Conservation (phyloP, 345 rosid species). For the Garcia nutans region DNA sequence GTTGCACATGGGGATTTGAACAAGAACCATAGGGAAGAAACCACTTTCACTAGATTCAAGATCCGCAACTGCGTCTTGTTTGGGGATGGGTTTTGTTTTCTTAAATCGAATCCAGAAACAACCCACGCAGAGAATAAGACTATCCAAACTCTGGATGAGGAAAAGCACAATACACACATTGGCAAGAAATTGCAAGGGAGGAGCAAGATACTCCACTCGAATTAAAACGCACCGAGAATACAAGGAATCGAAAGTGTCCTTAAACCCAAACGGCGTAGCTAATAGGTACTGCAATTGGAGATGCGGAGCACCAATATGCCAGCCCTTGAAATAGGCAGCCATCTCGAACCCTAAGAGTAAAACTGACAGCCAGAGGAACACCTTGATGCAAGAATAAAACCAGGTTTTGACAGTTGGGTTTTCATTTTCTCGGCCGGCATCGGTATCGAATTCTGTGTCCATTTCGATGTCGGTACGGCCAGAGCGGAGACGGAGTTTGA, state of each 20-base stretch:
- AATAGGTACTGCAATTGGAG: constrained; percentile 63
- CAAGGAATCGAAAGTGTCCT: constrained; percentile 56
- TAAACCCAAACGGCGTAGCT: constrained; percentile 46
- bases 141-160: constrained; percentile 81
- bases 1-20: constrained; percentile 98
- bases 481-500: constrained; percentile 69
- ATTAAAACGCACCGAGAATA: constrained; percentile 79
- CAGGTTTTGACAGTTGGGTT: constrained; percentile 47
- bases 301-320: constrained; percentile 69
- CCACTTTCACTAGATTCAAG: constrained; percentile 69
- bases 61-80: constrained; percentile 44
- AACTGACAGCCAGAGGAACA: constrained; percentile 63
- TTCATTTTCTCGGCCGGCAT: constrained; percentile 33
- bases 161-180: constrained; percentile 79
- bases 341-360: constrained; percentile 64
- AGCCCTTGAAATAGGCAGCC: constrained; percentile 78
- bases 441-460: constrained; percentile 28
- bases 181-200: constrained; percentile 85
- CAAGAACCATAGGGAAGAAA: constrained; percentile 83
- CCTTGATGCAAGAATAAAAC: constrained; percentile 66
- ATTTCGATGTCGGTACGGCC: constrained; percentile 65
- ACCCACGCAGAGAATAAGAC: constrained; percentile 80
- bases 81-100: constrained; percentile 69
- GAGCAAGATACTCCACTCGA: constrained; percentile 85
- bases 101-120: constrained; percentile 89